A percentile compares a stretch with the other conserved stretches of the same genome.
Evolutionary conservation across 768 basidiomycete genomes (phyloP).

Genomic region (Pisolithus orientalis): DNA sequence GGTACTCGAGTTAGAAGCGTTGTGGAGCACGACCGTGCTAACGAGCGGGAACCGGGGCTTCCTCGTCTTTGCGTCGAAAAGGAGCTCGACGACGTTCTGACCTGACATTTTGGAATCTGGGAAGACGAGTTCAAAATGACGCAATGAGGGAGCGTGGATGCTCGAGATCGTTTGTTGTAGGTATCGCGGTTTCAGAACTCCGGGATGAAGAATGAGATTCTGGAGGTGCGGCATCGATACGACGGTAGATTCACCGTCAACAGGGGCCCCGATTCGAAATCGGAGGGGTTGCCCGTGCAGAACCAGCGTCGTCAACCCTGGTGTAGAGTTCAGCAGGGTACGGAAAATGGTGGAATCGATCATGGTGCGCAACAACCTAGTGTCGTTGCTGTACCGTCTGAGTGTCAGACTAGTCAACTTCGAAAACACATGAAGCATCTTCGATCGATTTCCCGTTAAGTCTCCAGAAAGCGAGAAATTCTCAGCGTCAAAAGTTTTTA

Average conservation of each 20-base stretch:
- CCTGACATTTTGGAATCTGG: slow-evolving; percentile 25
- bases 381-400: slow-evolving; percentile 22
- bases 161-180: slow-evolving; percentile 24
- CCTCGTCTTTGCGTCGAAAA: slow-evolving; percentile 11
- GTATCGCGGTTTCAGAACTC: slow-evolving; percentile 26
- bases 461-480: slow-evolving; percentile 22
- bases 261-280: slow-evolving; percentile 15
- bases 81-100: slow-evolving; percentile 19
- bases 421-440: slow-evolving; percentile 12
- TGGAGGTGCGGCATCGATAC: slow-evolving; percentile 22
- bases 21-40: slow-evolving; percentile 21
- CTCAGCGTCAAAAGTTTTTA: slow-evolving; percentile 24
- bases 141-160: slow-evolving; percentile 22
- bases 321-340: slow-evolving; percentile 16
- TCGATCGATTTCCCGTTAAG: slow-evolving; percentile 8
- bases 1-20: slow-evolving; percentile 17
- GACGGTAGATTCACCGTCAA: neutral
- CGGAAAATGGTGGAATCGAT: slow-evolving; percentile 23
- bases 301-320: slow-evolving; percentile 19
- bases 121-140: slow-evolving; percentile 28
- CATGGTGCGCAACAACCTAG: slow-evolving; percentile 21
- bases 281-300: slow-evolving; percentile 24
- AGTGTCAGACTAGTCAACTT: slow-evolving; percentile 21
- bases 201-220: slow-evolving; percentile 25
- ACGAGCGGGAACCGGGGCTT: slow-evolving; percentile 22